A percentile compares a stretch with the other conserved stretches of the same genome.
Evolutionary conservation across 306 rosid genomes (phyloP).

Genomic region (Neltuma alba): DNA sequence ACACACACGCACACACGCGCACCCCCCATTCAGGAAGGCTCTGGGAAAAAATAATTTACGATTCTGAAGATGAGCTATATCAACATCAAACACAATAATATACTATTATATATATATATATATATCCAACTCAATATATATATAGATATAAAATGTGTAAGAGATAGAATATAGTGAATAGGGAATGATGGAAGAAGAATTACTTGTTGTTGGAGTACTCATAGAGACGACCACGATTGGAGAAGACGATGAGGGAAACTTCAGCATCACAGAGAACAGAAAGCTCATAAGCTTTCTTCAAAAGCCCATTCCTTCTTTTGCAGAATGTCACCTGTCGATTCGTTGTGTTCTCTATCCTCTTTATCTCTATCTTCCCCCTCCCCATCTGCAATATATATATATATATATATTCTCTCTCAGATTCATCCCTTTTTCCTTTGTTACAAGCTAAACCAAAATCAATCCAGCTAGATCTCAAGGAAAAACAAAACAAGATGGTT

Average conservation of each 20-base stretch:
- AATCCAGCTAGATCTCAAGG: neutral
- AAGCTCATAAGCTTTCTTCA: conserved; percentile 91
- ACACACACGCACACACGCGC: neutral
- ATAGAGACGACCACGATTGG: conserved; percentile 88
- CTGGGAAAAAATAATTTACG: too few species aligned
- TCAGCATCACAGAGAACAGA: conserved; percentile 97
- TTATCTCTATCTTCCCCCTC: conserved; percentile 93
- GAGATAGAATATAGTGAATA: neutral
- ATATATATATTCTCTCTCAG: neutral
- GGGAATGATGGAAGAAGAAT: neutral
- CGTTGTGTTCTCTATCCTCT: conserved; percentile 90
- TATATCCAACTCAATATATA: too few species aligned
- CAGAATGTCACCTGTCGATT: conserved; percentile 93
- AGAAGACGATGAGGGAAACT: conserved; percentile 89
- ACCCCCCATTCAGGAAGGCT: neutral
- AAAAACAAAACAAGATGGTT: neutral
- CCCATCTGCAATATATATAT: conserved; percentile 53
- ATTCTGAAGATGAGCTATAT: neutral
- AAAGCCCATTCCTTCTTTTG: conserved; percentile 89
- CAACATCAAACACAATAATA: neutral
- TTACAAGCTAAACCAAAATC: too few species aligned
- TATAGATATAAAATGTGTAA: neutral
- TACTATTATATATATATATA: too few species aligned
- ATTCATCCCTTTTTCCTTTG: too few species aligned
- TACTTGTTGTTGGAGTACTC: conserved; percentile 90